These are phyloP conservation scores for Fusarium poae DNA, from an alignment of 2,329 filamentous ascomycete species.

Conservation along the genomic window DNA sequence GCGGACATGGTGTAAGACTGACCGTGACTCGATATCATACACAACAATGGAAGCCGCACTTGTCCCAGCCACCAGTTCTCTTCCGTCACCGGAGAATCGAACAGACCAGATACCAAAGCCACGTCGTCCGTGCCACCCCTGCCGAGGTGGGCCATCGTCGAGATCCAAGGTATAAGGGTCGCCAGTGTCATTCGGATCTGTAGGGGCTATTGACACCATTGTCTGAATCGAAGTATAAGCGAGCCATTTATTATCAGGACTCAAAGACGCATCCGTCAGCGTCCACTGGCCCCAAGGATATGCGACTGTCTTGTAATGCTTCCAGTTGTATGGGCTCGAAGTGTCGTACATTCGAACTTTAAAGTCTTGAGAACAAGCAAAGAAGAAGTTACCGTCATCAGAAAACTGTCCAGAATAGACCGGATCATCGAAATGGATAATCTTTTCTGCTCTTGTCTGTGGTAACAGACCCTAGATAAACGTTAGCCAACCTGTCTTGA, in stretches of 20 bases:
- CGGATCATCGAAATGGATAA: constrained; percentile 86
- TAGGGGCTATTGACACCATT: constrained; percentile 86
- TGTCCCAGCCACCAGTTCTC: constrained; percentile 91
- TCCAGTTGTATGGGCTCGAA: constrained; percentile 94
- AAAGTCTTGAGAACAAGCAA: constrained; percentile 91
- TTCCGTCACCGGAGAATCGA: constrained; percentile 90
- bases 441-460: constrained; percentile 80
- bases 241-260: constrained; percentile 90
- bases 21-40: constrained; percentile 88
- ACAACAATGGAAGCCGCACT: constrained; percentile 84
- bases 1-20: constrained; percentile 77
- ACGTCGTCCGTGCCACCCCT: constrained; percentile 49
- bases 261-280: constrained; percentile 91
- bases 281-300: constrained; percentile 96
- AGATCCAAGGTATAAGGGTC: constrained; percentile 87
- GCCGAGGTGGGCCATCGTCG: constrained; percentile 44
- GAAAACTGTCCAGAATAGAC: constrained; percentile 98
- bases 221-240: constrained; percentile 92
- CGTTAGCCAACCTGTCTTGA: constrained; percentile 19
- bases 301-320: constrained; percentile 89
- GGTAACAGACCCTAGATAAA: constrained; percentile 77
- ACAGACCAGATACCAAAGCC: constrained; percentile 85
- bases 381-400: constrained; percentile 97
- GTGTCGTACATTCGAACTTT: constrained; percentile 98
- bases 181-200: constrained; percentile 83